These are phyloP conservation scores for Eutrema japonicum DNA, from an alignment of 345 rosid genomes.

Conservation along the genomic window DNA sequence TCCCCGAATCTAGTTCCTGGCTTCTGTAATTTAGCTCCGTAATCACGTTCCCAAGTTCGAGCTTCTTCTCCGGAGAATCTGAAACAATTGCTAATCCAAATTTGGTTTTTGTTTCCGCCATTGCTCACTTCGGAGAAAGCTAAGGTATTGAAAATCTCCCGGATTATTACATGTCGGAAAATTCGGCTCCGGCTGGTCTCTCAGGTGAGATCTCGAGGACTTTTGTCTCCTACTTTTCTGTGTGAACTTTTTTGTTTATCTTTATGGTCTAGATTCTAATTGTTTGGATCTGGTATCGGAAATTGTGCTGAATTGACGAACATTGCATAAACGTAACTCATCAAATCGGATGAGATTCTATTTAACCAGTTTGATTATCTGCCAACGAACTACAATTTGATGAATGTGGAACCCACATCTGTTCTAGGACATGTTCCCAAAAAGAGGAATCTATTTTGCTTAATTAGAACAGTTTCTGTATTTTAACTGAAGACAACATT, in stretches of 20 bases:
- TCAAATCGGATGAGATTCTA: constrained; percentile 4
- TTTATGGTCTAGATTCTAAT: constrained; percentile 14
- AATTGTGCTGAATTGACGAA: neutral
- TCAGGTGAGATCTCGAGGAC: constrained; percentile 53
- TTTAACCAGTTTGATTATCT: constrained; percentile 11
- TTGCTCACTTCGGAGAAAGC: constrained; percentile 15
- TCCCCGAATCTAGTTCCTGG: constrained; percentile 17
- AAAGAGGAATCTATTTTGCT: neutral
- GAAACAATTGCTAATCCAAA: neutral
- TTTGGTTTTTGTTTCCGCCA: neutral
- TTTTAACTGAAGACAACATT: neutral
- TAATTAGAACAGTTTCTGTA: constrained; percentile 21
- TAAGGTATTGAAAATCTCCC: neutral
- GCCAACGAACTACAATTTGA: neutral
- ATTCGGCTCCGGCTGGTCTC: constrained; percentile 43
- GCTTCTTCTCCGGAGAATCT: constrained; percentile 25
- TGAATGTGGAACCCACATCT: constrained; percentile 27
- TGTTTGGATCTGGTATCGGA: constrained; percentile 32
- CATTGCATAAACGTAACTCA: constrained; percentile 9
- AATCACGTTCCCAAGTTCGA: constrained; percentile 24
- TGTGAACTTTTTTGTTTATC: neutral
- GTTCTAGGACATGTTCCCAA: constrained; percentile 10
- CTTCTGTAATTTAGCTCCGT: constrained; percentile 17
- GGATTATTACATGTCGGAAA: constrained; percentile 51
- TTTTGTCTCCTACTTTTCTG: neutral